Evolutionary conservation across 1,284 basidiomycete genomes (phyloP), one percentile per base, ranked within the genome.

Genomic region (Abortiporus biennis): DNA sequence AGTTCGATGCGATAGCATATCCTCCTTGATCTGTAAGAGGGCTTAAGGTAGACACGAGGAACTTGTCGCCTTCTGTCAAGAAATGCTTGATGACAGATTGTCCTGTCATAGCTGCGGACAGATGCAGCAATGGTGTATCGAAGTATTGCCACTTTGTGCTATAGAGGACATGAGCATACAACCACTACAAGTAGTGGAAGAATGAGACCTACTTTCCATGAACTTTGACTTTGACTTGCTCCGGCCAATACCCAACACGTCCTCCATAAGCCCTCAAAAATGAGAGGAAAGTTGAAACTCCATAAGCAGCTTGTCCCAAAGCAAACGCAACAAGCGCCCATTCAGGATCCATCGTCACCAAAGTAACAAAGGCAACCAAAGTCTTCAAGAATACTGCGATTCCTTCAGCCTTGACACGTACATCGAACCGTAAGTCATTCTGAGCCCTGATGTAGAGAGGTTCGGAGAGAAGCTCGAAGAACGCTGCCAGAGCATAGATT

Each of bases 61-160:
- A 69, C 54, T 96, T 92, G 63, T 99, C 96, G 8, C 90, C 92
- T 59, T 99, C 96, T 0, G 94, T 98, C 22, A 99, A 69, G 49
- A 95, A 74, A 58, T 99, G 94, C 61, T 99, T 99, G 53, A 98
- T 72, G 2, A 96, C 53, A 1, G 87, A 90, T 61, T 97, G 93
- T 4, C 69, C 72, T 3, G 86, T 90, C 76, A 98, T 90, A 0
- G 85, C 89, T 42, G 76, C 61, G 0, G 86, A 82, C 2, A 94
- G 69, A 23, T 65, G 64, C 15, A 87, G 60, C 17, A 74, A 55
- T 20, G 65, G 56, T 3, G 61, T 54, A 48, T 87, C 79, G 50
- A 85, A 80, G 23, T 57, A 57, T 15, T 54, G 39, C 17, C 46
- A 46, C 38, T 53, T 48, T n/a, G 43, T 54, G 41, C 58, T 54